Evolutionary conservation across 2,329 filamentous ascomycete species (phyloP), one percentile per base, ranked within the genome.

Genomic region (Aureobasidium zeae): DNA sequence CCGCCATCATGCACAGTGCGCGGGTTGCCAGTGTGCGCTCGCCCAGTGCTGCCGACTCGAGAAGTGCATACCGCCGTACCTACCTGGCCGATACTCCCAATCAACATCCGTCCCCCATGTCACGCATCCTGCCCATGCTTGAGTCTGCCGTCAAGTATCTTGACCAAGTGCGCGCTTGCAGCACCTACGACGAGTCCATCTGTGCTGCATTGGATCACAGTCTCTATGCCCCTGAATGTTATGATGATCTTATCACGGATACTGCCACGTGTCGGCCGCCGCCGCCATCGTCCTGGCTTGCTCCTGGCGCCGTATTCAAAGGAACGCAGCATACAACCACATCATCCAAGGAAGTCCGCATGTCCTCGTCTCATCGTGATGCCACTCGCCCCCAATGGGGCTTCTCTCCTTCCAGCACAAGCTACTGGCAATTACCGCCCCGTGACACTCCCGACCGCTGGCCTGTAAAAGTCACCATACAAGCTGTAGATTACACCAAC

Each of bases 391-490:
- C 63, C 11, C 66, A 64, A 63, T 55, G 64, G 10, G 59, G 57
- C 26, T 43, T 28, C 20, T 29, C 39, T 21, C 28, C 15, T 8
- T 35, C 30, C 4, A 21, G 41, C 1, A 16, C 39, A 35, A 25
- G 24, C 15, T 22, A 28, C 38, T n/a, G 21, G 3, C 15, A 30
- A 24, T 20, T 26, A 32, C 45, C 12, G 26, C 20, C 13, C 22
- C 41, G 42, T 28, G 34, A 32, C 38, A 34, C 28, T 45, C 71
- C 75, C 44, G 76, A 81, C 51, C 70, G 72, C 32, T 83, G 79
- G 79, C 77, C 77, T 5, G 79, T 83, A 22, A 78, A 77, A 49
- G 77, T 83, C 42, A 78, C 71, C 2, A 72, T 83, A 28, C 76
- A 81, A 53, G 65, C 71, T 13, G 70, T 82, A 33, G 76, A 83